Evolutionary conservation across 768 basidiomycete genomes (phyloP).

Genomic region (Pulveroboletus sp.): DNA sequence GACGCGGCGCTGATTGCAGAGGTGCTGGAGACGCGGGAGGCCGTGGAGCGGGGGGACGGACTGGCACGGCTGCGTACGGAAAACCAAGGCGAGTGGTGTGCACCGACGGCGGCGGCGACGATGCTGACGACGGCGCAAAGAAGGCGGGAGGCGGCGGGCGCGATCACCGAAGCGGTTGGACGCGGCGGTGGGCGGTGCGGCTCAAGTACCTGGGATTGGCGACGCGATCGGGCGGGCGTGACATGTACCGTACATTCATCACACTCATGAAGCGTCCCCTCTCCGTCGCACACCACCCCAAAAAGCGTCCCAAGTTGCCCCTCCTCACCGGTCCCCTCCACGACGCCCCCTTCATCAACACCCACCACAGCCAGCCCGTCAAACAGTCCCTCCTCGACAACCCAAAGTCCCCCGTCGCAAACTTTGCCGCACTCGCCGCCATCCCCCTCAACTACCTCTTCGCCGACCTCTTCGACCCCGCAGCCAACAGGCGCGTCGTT

Average conservation of each 20-base stretch:
- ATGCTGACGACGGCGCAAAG: conserved; percentile 40
- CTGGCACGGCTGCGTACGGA: conserved; percentile 49
- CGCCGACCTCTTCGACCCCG: conserved; percentile 12
- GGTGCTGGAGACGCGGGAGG: conserved; percentile 78
- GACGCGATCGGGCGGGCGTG: conserved; percentile 20
- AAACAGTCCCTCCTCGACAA: conserved; percentile 37
- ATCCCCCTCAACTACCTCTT: conserved; percentile 17
- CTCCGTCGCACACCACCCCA: background rate
- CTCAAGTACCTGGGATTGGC: conserved; percentile 75
- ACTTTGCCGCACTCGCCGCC: conserved; percentile 28
- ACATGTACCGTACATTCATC: too few relatives aligned
- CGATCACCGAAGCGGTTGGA: conserved; percentile 50
- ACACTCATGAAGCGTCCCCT: conserved; percentile 14
- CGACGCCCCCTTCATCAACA: conserved; percentile 33
- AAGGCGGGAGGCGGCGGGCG: conserved; percentile 43
- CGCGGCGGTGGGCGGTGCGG: conserved; percentile 56
- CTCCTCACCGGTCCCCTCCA: conserved; percentile 33
- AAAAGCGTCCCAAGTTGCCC: conserved; percentile 6
- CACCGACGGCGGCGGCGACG: background rate
- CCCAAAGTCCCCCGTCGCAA: conserved; percentile 52
- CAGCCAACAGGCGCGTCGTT: conserved; percentile 12
- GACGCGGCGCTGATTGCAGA: conserved; percentile 71
- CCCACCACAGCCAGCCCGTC: conserved; percentile 19
- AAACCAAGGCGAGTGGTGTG: conserved; percentile 58
- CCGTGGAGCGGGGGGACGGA: conserved; percentile 57